Base-by-base conservation (phyloP, 1,139 yeast species). In the Zygosaccharomyces sapae region DNA sequence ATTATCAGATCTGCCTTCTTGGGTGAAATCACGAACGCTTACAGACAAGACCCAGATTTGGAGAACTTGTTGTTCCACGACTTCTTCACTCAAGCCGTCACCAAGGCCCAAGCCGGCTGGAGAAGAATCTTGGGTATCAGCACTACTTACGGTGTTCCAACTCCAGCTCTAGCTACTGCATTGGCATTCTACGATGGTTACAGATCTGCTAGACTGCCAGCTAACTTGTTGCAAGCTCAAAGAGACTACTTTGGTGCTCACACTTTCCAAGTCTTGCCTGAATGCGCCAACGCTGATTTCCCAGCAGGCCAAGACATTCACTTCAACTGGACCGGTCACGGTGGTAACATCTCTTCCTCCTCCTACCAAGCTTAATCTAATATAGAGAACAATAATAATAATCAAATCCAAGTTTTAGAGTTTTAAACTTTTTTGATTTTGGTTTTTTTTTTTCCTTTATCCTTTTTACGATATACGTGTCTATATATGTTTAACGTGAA, bases 241-340 rank as follows among this genome's bases (percentile, higher is more conserved):
- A 88, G 98, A 79, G 98, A 92, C 73, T 92, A 90, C 87, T 92
- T 92, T 67, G 98, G 98, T 75, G 98, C 98, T 59, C 98, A 92
- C 82, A 92, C 98, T 68, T 92, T 92, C 88, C 81, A 82, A 72
- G 95, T 92, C 58, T 77, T 88, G 69, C 95, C 95, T 63, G 95
- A 94, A 73, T 72, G 67, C 65, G 96, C 87, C 63, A 77, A 80
- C 67, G 86, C 75, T 50, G 73, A 73, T 68, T 79, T 86, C 72
- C 90, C 92, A 76, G 81, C 76, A 63, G 94, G 79, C 66, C 74
- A 81, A 63, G 83, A 86, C 77, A 84, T 90, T 72, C 98, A 92
- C 77, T 78, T 90, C 69, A 90, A 92, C 94, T 92, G 98, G 98
- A 92, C 98, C 57, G 98, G 98, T 71, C 84, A 83, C 68, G 98